A percentile compares a stretch with the other conserved stretches of the same genome.
phyloP scores from a whole-genome alignment of 2,329 filamentous ascomycete genomes.

The Metarhizium sp. region DNA sequence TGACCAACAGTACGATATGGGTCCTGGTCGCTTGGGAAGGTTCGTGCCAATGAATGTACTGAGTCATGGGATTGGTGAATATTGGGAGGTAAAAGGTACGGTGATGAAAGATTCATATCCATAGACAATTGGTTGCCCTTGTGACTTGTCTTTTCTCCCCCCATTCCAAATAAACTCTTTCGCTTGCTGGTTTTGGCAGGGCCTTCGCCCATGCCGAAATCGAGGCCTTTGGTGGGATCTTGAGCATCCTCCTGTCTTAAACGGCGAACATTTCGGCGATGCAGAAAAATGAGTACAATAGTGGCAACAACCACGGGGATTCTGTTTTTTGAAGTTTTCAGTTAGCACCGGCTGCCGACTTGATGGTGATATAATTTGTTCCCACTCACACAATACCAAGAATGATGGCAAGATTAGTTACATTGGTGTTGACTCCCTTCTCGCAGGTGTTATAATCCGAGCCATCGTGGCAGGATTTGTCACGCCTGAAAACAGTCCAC shows the following conservation, averaged over 20 bases:
- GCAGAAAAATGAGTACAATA: conserved; percentile 63
- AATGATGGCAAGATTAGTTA: conserved; percentile 56
- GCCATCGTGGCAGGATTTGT: conserved; percentile 6
- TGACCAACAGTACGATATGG: conserved; percentile 62
- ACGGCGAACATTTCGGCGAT: conserved; percentile 66
- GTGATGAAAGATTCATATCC: conserved; percentile 68
- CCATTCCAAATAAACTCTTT: conserved; percentile 36
- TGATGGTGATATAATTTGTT: background rate
- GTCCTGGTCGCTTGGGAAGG: conserved; percentile 66
- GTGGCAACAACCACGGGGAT: conserved; percentile 64
- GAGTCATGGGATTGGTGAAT: conserved; percentile 76
- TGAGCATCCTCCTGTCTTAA: conserved; percentile 68
- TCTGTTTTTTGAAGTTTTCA: conserved; percentile 33
- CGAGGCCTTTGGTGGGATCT: conserved; percentile 83
- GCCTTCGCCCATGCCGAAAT: conserved; percentile 70
- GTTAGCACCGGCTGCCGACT: background rate
- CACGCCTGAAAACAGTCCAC: conserved; percentile 8
- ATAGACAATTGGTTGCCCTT: conserved; percentile 53
- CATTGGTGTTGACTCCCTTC: conserved; percentile 44
- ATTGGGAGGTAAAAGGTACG: conserved; percentile 85
- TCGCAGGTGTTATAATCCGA: conserved; percentile 39
- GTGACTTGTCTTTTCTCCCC: conserved; percentile 45
- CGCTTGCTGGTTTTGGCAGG: conserved; percentile 27
- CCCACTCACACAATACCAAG: conserved; percentile 60
- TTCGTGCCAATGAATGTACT: conserved; percentile 73